Evolutionary conservation across 148 eudicot genomes (phyloP), one percentile per base, ranked within the genome.

Genomic region (Diospyros lotus): DNA sequence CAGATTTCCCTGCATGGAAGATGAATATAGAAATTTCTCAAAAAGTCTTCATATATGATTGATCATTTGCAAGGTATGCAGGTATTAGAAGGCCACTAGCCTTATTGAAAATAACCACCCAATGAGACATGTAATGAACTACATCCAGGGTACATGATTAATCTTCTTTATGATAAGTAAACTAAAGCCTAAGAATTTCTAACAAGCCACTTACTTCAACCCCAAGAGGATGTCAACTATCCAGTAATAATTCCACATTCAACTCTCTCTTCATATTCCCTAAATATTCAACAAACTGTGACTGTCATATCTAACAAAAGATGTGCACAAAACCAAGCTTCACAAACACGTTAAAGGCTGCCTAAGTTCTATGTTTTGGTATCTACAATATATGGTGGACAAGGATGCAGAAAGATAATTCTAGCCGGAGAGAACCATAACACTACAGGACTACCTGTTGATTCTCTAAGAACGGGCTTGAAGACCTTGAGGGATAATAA

Each of bases 1-100:
- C 96, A 61, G 91, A 62, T 73, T 69, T 85, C 71, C 96, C 96
- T 91, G 86, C 79, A 80, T 1, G 5, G 52, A 6, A 52, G 40
- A 51, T 4, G 52, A 51, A 41, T 43, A 7, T 46, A 62, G 18
- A 68, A 76, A 73, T 50, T 42, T 60, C 66, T 59, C 15, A 48
- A 77, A 11, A 45, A 42, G 45, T 38, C 48, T 6, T 41, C 46
- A 44, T 9, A 0, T 13, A 64, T 6, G 9, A 18, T 8, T 15
- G 4, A 28, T 10, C 44, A 62, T 6, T 18, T 9, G 58, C 58
- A 45, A 38, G 60, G 63, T 6, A 15, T 62, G 10, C 66, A 8
- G 12, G 6, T 11, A 44, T 6, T 58, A 41, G 41, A 58, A 45
- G 0, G 1, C 43, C 52, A 9, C 17, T 3, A 45, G 66, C 9